These are phyloP conservation scores for Tieghemiomyces parasiticus DNA, from an alignment of 192 early-diverging fungal species.

Conservation along the genomic window DNA sequence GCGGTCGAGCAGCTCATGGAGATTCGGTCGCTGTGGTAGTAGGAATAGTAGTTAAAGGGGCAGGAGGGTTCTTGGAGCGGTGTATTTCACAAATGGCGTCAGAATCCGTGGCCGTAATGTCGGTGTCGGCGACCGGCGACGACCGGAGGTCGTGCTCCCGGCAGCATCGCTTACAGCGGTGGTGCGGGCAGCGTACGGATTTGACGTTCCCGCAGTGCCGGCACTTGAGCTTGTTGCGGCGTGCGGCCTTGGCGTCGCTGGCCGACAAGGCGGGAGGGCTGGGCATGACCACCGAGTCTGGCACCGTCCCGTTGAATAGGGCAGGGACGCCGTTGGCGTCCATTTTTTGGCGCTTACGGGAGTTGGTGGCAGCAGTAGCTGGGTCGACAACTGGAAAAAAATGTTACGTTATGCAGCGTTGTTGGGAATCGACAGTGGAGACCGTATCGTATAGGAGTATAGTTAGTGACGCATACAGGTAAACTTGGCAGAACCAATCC, in stretches of 20 bases:
- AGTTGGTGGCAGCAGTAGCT: background rate
- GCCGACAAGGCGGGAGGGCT: background rate
- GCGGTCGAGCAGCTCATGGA: too few species aligned
- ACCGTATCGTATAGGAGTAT: too few species aligned
- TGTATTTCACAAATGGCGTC: too few species aligned
- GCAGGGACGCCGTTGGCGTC: background rate
- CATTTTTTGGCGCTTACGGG: background rate
- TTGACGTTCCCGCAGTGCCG: background rate
- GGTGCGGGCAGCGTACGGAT: background rate
- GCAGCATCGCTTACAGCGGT: background rate
- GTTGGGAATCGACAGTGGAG: too few species aligned
- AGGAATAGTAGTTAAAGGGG: too few species aligned
- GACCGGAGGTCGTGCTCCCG: background rate
- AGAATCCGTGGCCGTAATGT: too few species aligned
- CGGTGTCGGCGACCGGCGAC: too few species aligned
- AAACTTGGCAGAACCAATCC: too few species aligned
- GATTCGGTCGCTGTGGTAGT: too few species aligned
- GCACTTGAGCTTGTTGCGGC: conserved; percentile 3
- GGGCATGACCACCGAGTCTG: too few species aligned
- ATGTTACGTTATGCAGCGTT: background rate
- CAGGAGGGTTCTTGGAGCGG: too few species aligned
- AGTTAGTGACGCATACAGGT: too few species aligned
- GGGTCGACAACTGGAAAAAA: background rate
- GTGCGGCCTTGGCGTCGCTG: background rate
- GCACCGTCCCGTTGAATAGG: background rate